Conservation (phyloP, 2,329 filamentous ascomycete genomes). For the Fusarium verrucosum region DNA sequence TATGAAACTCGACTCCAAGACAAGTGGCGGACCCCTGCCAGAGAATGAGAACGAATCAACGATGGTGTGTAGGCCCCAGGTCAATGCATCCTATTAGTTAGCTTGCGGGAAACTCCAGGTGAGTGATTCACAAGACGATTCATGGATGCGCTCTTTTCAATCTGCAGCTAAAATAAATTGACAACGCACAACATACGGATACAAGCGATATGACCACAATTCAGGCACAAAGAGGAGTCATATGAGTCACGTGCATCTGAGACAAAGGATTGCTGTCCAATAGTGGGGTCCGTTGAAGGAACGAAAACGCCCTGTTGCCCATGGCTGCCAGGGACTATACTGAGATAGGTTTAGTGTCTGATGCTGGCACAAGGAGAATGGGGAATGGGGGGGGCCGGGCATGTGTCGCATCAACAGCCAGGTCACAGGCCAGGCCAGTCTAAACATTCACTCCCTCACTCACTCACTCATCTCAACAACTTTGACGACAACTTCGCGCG, state of each 20-base stretch:
- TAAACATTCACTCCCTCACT: conserved; percentile 19
- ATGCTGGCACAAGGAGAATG: conserved; percentile 42
- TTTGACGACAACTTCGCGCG: conserved; percentile 40
- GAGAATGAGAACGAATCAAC: neutral
- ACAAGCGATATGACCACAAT: conserved; percentile 2
- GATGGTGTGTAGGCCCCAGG: conserved; percentile 9
- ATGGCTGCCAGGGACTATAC: conserved; percentile 45
- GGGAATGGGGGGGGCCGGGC: conserved; percentile 39
- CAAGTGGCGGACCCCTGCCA: conserved; percentile 22
- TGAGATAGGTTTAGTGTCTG: conserved; percentile 34
- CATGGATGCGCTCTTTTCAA: neutral
- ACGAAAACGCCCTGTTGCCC: conserved; percentile 45
- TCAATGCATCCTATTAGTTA: conserved; percentile 9
- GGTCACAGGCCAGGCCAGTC: conserved; percentile 43
- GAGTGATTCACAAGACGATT: neutral
- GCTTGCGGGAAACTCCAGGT: neutral
- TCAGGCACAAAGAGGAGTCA: conserved; percentile 33
- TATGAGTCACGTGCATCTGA: conserved; percentile 35
- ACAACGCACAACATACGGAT: conserved; percentile 11
- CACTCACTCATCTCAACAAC: conserved; percentile 35
- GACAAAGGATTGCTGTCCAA: conserved; percentile 37
- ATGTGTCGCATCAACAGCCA: conserved; percentile 46
- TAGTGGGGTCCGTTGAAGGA: conserved; percentile 31
- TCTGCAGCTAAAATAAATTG: neutral
- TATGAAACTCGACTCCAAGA: conserved; percentile 24